Evolutionary conservation across 1,284 basidiomycete genomes (phyloP).

Genomic region (Boletus sp.): DNA sequence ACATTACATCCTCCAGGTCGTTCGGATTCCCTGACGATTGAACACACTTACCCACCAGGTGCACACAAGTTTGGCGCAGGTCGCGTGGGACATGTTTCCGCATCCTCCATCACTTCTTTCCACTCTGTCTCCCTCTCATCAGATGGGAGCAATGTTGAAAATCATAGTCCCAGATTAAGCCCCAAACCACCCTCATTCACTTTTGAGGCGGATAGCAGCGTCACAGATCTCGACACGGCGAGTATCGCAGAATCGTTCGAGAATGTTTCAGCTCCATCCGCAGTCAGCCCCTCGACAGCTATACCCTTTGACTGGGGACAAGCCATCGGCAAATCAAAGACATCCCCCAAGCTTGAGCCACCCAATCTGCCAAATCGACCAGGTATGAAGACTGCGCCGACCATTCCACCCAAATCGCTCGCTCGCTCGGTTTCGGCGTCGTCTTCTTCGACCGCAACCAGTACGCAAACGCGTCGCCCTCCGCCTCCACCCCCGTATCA

Average conservation of each 20-base stretch:
- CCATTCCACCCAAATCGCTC: conserved; percentile 33
- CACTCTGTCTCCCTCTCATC: conserved; percentile 79
- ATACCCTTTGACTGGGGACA: conserved; percentile 47
- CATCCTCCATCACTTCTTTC: conserved; percentile 75
- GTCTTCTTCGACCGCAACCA: conserved; percentile 32
- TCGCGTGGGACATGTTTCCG: conserved; percentile 51
- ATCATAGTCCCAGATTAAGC: conserved; percentile 21
- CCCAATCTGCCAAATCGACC: conserved; percentile 59
- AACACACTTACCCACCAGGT: conserved; percentile 55
- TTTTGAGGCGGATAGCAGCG: conserved; percentile 40
- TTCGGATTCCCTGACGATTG: conserved; percentile 48
- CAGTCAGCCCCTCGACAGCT: conserved; percentile 44
- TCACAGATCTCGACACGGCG: conserved; percentile 47
- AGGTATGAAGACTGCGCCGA: conserved; percentile 13
- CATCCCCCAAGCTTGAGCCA: conserved; percentile 37
- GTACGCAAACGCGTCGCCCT: conserved; percentile 32
- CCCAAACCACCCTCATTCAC: conserved; percentile 41
- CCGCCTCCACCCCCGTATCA: conserved; percentile 36
- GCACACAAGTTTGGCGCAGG: conserved; percentile 36
- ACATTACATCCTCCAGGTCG: conserved; percentile 35
- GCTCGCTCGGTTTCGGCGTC: conserved; percentile 32
- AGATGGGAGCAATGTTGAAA: conserved; percentile 49
- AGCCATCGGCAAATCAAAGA: conserved; percentile 30
- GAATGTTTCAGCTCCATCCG: conserved; percentile 52
- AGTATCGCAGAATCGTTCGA: conserved; percentile 72